These are phyloP conservation scores for Tricholoma terreum DNA, from an alignment of 768 basidiomycete genomes.

Conservation along the genomic window DNA sequence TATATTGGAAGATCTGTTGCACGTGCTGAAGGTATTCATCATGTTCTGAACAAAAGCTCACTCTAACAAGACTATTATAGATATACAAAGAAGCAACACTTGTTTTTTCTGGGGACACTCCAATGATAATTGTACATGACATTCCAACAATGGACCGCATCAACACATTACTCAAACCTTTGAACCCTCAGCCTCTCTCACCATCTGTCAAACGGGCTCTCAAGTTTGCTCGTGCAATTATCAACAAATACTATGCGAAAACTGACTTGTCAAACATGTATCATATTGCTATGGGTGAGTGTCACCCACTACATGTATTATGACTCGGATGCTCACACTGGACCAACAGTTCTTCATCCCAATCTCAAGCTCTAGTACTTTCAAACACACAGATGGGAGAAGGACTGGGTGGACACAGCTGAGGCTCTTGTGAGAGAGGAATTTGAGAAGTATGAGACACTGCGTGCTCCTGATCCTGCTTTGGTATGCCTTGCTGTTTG, in stretches of 20 bases:
- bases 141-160: conserved; percentile 39
- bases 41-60: not conserved
- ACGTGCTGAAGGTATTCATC: conserved; percentile 23
- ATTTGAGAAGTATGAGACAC: not conserved
- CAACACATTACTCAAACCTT: conserved; percentile 13
- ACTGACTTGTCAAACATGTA: conserved; percentile 24
- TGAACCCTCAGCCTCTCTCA: conserved; percentile 2
- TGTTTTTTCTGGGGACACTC: conserved; percentile 24
- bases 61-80: conserved; percentile 11
- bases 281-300: conserved; percentile 27
- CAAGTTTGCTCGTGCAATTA: conserved; percentile 17
- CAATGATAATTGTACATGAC: conserved; percentile 23
- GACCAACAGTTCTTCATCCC: not conserved
- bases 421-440: not conserved
- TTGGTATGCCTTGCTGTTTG: not conserved
- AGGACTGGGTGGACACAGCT: not conserved
- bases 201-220: conserved; percentile 16
- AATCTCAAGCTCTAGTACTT: no score
- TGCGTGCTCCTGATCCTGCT: not conserved
- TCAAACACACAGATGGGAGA: no score
- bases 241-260: conserved; percentile 26
- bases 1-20: conserved; percentile 21
- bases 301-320: no score
- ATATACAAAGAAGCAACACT: conserved; percentile 30
- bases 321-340: no score